Conservation (phyloP, 306 rosid species). For the Vigna hirtella region DNA sequence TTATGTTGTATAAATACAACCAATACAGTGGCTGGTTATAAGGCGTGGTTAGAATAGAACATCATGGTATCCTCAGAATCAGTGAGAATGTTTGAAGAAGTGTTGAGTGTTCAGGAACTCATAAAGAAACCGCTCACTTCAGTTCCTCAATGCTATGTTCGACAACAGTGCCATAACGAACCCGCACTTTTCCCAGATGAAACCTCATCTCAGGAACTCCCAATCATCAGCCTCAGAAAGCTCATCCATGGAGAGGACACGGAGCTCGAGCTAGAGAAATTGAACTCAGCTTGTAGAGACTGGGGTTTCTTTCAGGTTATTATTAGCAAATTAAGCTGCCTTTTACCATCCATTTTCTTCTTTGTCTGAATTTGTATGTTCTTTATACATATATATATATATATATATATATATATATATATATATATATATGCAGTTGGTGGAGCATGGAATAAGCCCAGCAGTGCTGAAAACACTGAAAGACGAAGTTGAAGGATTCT, state of each 20-base stretch:
- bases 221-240: slow-evolving; percentile 52
- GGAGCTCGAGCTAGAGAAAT: slow-evolving; percentile 52
- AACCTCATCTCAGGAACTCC: slow-evolving; percentile 34
- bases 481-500: slow-evolving; percentile 60
- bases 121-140: slow-evolving; percentile 29
- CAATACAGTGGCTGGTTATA: neutral
- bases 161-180: slow-evolving; percentile 12
- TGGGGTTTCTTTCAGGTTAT: slow-evolving; percentile 82
- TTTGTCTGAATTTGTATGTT: neutral
- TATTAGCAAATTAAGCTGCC: neutral
- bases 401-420: neutral
- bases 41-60: neutral
- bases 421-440: slow-evolving; percentile 51
- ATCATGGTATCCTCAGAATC: neutral
- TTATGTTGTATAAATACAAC: neutral
- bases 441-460: slow-evolving; percentile 66
- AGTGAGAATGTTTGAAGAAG: neutral
- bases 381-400: neutral
- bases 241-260: slow-evolving; percentile 40
- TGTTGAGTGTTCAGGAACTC: slow-evolving; percentile 37
- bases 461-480: slow-evolving; percentile 48
- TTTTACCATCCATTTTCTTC: neutral
- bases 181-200: slow-evolving; percentile 31
- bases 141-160: slow-evolving; percentile 51
- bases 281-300: slow-evolving; percentile 61